phyloP scores from a whole-genome alignment of 441 rosid genomes.

The Gossypium trilobum region DNA sequence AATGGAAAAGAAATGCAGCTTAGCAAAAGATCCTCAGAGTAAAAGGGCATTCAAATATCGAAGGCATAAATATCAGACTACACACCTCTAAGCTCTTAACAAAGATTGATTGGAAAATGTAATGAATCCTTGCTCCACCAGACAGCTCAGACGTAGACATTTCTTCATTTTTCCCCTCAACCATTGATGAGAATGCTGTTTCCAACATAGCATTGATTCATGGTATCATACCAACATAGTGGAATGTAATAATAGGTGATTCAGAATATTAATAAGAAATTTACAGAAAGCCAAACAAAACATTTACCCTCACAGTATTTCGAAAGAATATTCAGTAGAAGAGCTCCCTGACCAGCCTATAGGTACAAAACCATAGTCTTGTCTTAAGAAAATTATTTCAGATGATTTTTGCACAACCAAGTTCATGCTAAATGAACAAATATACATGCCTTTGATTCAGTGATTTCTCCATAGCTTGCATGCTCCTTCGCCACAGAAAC shows the following conservation, averaged over 20 bases:
- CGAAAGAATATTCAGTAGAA: constrained; percentile 80
- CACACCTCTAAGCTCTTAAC: constrained; percentile 79
- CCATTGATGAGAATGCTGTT: constrained; percentile 74
- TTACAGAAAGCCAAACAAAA: background rate
- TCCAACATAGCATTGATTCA: constrained; percentile 19
- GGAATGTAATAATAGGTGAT: constrained; percentile 1
- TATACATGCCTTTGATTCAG: constrained; percentile 67
- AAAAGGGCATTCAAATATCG: background rate
- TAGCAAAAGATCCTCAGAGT: background rate
- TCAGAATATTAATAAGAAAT: background rate
- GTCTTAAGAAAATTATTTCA: background rate
- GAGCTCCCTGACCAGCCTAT: constrained; percentile 95
- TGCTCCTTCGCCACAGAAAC: constrained; percentile 83
- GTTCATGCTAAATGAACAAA: background rate
- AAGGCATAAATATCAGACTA: background rate
- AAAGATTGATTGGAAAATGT: constrained; percentile 73
- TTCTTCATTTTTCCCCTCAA: constrained; percentile 79
- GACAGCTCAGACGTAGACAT: constrained; percentile 83
- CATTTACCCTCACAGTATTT: constrained; percentile 78
- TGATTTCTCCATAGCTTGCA: constrained; percentile 83
- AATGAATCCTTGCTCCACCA: constrained; percentile 87
- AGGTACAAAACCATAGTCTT: constrained; percentile 12
- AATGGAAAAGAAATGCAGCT: background rate
- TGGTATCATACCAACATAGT: background rate
- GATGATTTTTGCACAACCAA: background rate